These are phyloP conservation scores for Penicillium steckii DNA, from an alignment of 495 filamentous ascomycete species.

Conservation along the genomic window DNA sequence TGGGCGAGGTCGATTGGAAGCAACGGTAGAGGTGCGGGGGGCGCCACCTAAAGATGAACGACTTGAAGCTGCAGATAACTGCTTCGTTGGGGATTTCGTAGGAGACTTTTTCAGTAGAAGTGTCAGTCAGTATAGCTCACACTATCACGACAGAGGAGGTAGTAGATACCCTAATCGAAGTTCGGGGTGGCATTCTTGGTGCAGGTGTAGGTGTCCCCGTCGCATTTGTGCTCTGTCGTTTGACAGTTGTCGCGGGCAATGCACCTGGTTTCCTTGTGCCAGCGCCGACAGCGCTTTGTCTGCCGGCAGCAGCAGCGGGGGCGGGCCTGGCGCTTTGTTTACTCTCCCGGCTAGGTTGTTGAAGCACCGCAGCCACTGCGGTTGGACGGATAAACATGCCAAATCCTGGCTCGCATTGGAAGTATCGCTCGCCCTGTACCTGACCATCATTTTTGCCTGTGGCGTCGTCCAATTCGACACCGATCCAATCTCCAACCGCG, in stretches of 20 bases:
- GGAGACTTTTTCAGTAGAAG: constrained; percentile 55
- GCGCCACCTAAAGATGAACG: constrained; percentile 50
- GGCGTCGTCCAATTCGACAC: constrained; percentile 81
- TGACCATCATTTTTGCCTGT: constrained; percentile 93
- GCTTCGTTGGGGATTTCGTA: constrained; percentile 78
- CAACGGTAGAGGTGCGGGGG: constrained; percentile 41
- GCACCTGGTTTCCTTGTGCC: constrained; percentile 38
- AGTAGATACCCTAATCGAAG: constrained; percentile 59
- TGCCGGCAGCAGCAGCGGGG: constrained; percentile 26
- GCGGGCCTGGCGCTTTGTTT: constrained; percentile 32
- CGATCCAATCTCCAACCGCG: constrained; percentile 81
- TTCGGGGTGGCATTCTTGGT: constrained; percentile 45
- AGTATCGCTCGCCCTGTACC: constrained; percentile 87
- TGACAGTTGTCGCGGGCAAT: constrained; percentile 50
- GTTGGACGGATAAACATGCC: constrained; percentile 87
- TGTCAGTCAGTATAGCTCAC: constrained; percentile 3
- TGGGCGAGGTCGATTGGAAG: constrained; percentile 50
- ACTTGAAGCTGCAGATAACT: constrained; percentile 57
- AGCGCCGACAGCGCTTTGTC: constrained; percentile 31
- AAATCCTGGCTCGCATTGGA: constrained; percentile 72
- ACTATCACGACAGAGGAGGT: not conserved
- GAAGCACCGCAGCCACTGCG: constrained; percentile 57
- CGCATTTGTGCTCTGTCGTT: constrained; percentile 66
- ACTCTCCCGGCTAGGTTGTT: constrained; percentile 49
- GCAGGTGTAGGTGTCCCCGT: constrained; percentile 61